Evolutionary conservation across 805 yeast species (phyloP).

Genomic region (Saccharomycopsis schoenii): DNA sequence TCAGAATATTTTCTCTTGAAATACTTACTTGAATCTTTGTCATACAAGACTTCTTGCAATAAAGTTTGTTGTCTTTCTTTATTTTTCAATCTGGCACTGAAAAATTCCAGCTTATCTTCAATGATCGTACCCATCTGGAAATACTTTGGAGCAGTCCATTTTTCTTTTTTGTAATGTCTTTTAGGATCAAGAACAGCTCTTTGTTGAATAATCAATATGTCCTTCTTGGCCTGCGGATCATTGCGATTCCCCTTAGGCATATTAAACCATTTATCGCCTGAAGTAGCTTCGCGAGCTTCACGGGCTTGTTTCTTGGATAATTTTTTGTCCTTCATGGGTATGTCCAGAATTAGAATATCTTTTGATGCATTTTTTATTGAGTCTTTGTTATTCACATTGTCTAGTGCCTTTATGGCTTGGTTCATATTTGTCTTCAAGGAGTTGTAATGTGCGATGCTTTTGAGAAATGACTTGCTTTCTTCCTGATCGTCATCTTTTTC

Average conservation of each 20-base stretch:
- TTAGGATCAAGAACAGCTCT: slow-evolving; percentile 92
- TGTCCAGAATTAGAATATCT: background rate
- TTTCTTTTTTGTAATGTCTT: slow-evolving; percentile 84
- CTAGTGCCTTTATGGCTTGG: background rate
- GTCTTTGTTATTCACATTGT: background rate
- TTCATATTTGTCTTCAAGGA: slow-evolving; percentile 8
- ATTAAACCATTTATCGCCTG: slow-evolving; percentile 69
- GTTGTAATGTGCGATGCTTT: slow-evolving; percentile 2
- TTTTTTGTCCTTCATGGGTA: slow-evolving; percentile 2
- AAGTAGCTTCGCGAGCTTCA: slow-evolving; percentile 19
- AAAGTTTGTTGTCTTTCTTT: slow-evolving; percentile 70
- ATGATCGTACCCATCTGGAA: slow-evolving; percentile 86
- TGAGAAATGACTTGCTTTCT: background rate
- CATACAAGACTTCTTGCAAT: slow-evolving; percentile 74
- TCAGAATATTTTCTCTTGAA: slow-evolving; percentile 79
- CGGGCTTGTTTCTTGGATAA: slow-evolving; percentile 20
- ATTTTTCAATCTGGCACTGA: slow-evolving; percentile 52
- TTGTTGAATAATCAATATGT: slow-evolving; percentile 67
- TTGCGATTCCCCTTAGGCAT: slow-evolving; percentile 56
- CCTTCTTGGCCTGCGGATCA: slow-evolving; percentile 65
- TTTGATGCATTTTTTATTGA: background rate
- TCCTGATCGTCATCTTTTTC: background rate
- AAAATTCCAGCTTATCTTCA: slow-evolving; percentile 74
- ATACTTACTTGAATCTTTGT: slow-evolving; percentile 57
- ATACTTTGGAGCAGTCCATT: slow-evolving; percentile 64